Conservation (phyloP, 2,329 filamentous ascomycete genomes). For the Monosporascus sp. region DNA sequence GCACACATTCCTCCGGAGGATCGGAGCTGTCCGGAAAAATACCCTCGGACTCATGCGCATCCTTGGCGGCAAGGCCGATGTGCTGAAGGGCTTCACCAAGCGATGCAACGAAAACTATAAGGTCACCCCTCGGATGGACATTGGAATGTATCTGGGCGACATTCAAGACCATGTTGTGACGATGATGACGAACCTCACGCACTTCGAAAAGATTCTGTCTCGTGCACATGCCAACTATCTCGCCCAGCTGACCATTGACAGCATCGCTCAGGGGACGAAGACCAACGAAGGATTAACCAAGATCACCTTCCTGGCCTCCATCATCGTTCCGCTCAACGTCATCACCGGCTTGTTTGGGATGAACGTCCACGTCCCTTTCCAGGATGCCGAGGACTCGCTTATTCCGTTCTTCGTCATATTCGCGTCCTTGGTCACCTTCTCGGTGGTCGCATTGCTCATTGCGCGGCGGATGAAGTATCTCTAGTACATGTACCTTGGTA, state of each 20-base stretch:
- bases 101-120: slow-evolving; percentile 97
- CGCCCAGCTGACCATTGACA: slow-evolving; percentile 88
- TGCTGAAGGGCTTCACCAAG: slow-evolving; percentile 95
- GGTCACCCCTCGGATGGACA: slow-evolving; percentile 91
- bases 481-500: slow-evolving; percentile 20
- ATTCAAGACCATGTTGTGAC: slow-evolving; percentile 99
- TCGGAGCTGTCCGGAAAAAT: slow-evolving; percentile 88
- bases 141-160: slow-evolving; percentile 92
- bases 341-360: slow-evolving; percentile 84
- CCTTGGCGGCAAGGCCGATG: slow-evolving; percentile 94
- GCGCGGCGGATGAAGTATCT: slow-evolving; percentile 44
- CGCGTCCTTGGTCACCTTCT: slow-evolving; percentile 51
- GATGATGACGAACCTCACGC: slow-evolving; percentile 93
- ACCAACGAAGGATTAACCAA: slow-evolving; percentile 90
- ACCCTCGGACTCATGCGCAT: slow-evolving; percentile 91
- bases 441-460: slow-evolving; percentile 38
- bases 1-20: slow-evolving; percentile 76
- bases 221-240: slow-evolving; percentile 94
- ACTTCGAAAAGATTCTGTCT: slow-evolving; percentile 97
- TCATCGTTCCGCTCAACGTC: slow-evolving; percentile 93
- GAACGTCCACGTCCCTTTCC: slow-evolving; percentile 74
- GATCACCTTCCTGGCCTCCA: slow-evolving; percentile 88
- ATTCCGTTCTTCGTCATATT: slow-evolving; percentile 59
- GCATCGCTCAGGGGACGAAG: slow-evolving; percentile 78
- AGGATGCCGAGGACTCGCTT: slow-evolving; percentile 33